Conservation (phyloP, 495 filamentous ascomycete species). For the Daldinia vernicosa region DNA sequence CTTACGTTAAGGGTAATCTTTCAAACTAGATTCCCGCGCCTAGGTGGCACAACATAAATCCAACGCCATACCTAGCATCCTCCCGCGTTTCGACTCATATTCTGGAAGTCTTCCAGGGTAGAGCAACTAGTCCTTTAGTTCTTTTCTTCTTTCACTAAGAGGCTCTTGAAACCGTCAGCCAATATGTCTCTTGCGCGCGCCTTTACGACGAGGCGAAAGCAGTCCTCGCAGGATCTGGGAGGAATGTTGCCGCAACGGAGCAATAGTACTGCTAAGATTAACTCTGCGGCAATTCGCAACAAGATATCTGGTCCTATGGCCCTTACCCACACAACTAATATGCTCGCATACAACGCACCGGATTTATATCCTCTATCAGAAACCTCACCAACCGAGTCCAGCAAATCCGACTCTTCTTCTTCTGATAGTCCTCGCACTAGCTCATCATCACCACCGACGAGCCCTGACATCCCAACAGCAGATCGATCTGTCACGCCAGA, state of each 20-base stretch:
- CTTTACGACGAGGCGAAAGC: conserved; percentile 68
- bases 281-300: conserved; percentile 53
- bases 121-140: conserved; percentile 10
- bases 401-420: conserved; percentile 64
- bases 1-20: conserved; percentile 24
- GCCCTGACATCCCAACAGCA: conserved; percentile 76
- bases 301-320: conserved; percentile 90
- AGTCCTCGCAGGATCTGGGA: conserved; percentile 49
- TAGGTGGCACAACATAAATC: conserved; percentile 39
- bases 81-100: conserved; percentile 28
- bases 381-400: conserved; percentile 64
- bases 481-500: conserved; percentile 67
- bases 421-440: conserved; percentile 69
- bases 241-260: conserved; percentile 54
- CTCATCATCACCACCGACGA: conserved; percentile 68
- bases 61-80: conserved; percentile 22
- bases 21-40: conserved; percentile 26
- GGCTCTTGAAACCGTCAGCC: conserved; percentile 11
- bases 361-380: conserved; percentile 68
- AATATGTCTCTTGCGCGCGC: conserved; percentile 70
- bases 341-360: conserved; percentile 92
- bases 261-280: conserved; percentile 54
- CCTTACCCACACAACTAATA: conserved; percentile 93
- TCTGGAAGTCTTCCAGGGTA: conserved; percentile 35
- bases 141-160: conserved; percentile 3